A percentile compares a stretch with the other conserved stretches of the same genome.
Evolutionary conservation across 2,329 filamentous ascomycete species (phyloP).

Genomic region (Phaeosphaeriaceae sp.): DNA sequence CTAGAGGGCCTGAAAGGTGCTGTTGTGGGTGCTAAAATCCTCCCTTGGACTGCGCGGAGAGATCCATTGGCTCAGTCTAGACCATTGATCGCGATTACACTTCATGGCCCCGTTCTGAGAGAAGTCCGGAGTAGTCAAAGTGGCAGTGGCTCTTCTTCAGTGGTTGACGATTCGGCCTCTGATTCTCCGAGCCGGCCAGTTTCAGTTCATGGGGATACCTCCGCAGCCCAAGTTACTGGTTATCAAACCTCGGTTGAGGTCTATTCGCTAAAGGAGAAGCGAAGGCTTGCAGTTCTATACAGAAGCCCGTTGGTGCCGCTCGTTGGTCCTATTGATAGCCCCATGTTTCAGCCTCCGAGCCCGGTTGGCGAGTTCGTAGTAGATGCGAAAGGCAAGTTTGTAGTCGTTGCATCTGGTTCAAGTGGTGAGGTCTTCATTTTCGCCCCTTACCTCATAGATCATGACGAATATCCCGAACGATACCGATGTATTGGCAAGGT

Average conservation of each 20-base stretch:
- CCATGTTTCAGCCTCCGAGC: slow-evolving; percentile 70
- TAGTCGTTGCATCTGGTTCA: slow-evolving; percentile 77
- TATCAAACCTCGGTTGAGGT: slow-evolving; percentile 91
- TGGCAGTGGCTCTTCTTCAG: slow-evolving; percentile 45
- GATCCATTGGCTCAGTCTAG: slow-evolving; percentile 63
- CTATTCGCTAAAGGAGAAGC: slow-evolving; percentile 80
- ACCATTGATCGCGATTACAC: slow-evolving; percentile 77
- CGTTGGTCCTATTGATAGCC: slow-evolving; percentile 62
- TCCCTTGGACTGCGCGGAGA: slow-evolving; percentile 69
- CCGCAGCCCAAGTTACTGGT: slow-evolving; percentile 55
- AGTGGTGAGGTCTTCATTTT: slow-evolving; percentile 90
- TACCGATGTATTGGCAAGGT: slow-evolving; percentile 83
- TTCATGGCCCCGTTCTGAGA: slow-evolving; percentile 76
- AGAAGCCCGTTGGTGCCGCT: slow-evolving; percentile 69
- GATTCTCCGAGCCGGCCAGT: slow-evolving; percentile 46
- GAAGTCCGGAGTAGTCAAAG: slow-evolving; percentile 46
- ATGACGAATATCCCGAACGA: slow-evolving; percentile 32
- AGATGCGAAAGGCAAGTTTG: slow-evolving; percentile 71
- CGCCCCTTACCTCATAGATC: slow-evolving; percentile 39
- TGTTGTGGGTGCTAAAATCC: slow-evolving; percentile 80
- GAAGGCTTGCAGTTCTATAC: slow-evolving; percentile 74
- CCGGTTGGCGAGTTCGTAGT: slow-evolving; percentile 77
- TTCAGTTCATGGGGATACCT: slow-evolving; percentile 35
- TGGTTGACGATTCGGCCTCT: slow-evolving; percentile 44
- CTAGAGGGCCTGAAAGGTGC: slow-evolving; percentile 80